Percentiles rank a stretch among this genome's conserved stretches.
Evolutionary conservation across 345 rosid genomes (phyloP).

Genomic region (Boechera divaricarpa): DNA sequence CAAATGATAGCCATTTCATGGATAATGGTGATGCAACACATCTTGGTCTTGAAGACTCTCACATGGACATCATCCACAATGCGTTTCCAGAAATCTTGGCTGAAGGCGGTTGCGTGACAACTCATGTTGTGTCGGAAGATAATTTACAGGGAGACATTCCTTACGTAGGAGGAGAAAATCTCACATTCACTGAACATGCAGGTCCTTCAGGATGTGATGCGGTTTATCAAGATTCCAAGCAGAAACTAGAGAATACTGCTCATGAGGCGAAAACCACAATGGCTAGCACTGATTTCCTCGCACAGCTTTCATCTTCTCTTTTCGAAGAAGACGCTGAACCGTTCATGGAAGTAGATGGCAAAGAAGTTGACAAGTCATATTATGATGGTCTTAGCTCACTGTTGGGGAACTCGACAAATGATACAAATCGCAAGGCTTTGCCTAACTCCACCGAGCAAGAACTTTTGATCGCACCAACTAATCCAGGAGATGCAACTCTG

Average conservation of each 20-base stretch:
- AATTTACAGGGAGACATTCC: conserved; percentile 50
- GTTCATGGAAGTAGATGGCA: conserved; percentile 61
- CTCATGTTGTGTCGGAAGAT: conserved; percentile 52
- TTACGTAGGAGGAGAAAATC: conserved; percentile 49
- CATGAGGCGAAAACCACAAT: conserved; percentile 49
- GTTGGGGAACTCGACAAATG: conserved; percentile 57
- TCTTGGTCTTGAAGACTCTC: conserved; percentile 67
- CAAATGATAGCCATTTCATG: conserved; percentile 49
- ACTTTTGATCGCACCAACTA: conserved; percentile 41
- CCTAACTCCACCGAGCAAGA: conserved; percentile 43
- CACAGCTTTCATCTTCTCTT: conserved; percentile 65
- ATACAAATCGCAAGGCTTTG: conserved; percentile 37
- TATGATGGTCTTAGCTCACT: conserved; percentile 67
- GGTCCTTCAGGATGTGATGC: conserved; percentile 50
- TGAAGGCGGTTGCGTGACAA: conserved; percentile 45
- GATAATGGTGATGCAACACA: conserved; percentile 59
- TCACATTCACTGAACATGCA: conserved; percentile 54
- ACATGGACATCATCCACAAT: conserved; percentile 56
- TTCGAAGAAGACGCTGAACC: conserved; percentile 57
- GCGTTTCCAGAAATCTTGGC: conserved; percentile 54
- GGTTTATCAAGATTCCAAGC: conserved; percentile 47
- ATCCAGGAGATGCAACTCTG: conserved; percentile 38
- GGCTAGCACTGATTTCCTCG: conserved; percentile 56
- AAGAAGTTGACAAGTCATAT: conserved; percentile 63
- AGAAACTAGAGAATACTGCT: conserved; percentile 46